Conservation (phyloP, 2,329 filamentous ascomycete genomes). For the Aspergillus aculeatinus region DNA sequence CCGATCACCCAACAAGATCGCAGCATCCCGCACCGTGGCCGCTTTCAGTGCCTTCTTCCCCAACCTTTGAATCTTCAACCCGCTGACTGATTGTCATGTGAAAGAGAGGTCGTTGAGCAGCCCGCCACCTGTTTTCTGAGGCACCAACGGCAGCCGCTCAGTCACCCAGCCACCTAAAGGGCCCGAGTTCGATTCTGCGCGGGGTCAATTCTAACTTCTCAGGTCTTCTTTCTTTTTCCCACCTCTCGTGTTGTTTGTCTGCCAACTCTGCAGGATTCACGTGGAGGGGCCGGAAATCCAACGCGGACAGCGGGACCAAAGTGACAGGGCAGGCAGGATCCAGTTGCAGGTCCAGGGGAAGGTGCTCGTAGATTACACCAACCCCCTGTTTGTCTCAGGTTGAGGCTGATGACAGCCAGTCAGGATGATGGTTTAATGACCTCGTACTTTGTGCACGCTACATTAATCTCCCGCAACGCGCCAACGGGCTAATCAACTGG, state of each 20-base stretch:
- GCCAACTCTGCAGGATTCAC: not conserved
- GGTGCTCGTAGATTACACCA: not conserved
- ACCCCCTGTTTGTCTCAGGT: slow-evolving; percentile 6
- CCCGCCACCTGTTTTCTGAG: not conserved
- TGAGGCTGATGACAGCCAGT: slow-evolving; percentile 5
- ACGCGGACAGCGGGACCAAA: not conserved
- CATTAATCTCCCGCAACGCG: not conserved
- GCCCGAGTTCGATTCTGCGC: not conserved
- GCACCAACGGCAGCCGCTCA: not conserved
- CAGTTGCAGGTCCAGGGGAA: not conserved
- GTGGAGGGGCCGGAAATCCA: not conserved
- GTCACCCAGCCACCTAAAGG: not conserved
- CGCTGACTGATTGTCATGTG: slow-evolving; percentile 1
- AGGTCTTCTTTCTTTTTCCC: not conserved
- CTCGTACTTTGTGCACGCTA: not conserved
- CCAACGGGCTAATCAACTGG: not conserved
- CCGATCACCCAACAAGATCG: slow-evolving; percentile 6
- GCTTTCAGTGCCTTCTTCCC: not conserved
- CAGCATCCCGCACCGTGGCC: not conserved
- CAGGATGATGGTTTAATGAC: not conserved
- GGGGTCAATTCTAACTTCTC: not conserved
- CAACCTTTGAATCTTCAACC: not conserved
- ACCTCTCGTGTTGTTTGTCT: not conserved
- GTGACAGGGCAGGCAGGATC: not conserved
- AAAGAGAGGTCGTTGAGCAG: slow-evolving; percentile 5